Evolutionary conservation across 345 rosid species (phyloP), one percentile per base, ranked within the genome.

Genomic region (Cardiospermum halicacabum): DNA sequence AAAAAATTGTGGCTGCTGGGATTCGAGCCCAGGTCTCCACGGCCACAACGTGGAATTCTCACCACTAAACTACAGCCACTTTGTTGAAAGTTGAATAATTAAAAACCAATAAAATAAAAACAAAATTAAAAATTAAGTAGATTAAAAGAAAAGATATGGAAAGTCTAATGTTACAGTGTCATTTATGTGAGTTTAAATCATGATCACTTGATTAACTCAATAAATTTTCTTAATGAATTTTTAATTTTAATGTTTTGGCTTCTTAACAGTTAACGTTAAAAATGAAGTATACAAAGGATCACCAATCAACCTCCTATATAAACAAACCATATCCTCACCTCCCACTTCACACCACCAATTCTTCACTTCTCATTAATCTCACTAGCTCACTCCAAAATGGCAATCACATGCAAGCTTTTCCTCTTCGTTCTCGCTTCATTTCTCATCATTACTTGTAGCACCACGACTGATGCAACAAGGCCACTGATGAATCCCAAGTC

Each of bases 1-100:
- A n/a, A n/a, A n/a, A n/a, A n/a, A n/a, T n/a, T 87, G 87, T 82
- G 91, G 89, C 92, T 84, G 87, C 85, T 87, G 84, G 92, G 90
- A 90, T 84, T 90, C 89, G 84, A 89, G 90, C 89, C 90, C 84
- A 81, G 87, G 85, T 84, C 96, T 83, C 83, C 84, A 91, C 89
- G 88, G 91, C 89, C 92, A 90, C 89, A 85, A 84, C 85, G 81
- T 81, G 83, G 78, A 79, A 79, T 81, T 87, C 87, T 87, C 34
- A 87, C 90, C 92, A 87, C 97, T 85, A 84, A 87, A 81, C 92
- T 87, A 81, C 90, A 84, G 80, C 83, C 89, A 81, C 88, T 1
- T 11, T 0, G 25, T n/a, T n/a, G n/a, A n/a, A n/a, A n/a, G n/a
- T n/a, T n/a, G n/a, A n/a, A n/a, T n/a, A n/a, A n/a, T n/a, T n/a